Base-by-base conservation (phyloP, 495 filamentous ascomycete species). In the Hypoxylon subgilvum region DNA sequence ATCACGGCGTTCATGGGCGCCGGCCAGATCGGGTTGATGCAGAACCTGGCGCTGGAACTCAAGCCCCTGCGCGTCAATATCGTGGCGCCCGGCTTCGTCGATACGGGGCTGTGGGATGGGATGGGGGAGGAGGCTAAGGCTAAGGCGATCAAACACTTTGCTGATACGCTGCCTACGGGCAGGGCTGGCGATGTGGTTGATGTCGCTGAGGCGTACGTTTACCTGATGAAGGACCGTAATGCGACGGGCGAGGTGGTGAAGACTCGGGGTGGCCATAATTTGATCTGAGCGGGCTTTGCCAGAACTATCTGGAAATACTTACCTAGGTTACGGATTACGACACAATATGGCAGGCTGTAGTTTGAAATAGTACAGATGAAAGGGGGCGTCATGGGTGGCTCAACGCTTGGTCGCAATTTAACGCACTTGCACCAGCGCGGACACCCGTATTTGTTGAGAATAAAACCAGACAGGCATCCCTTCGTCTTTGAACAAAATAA, bases 161-260 rank as follows among this genome's bases (percentile, higher is more conserved):
- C 10, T 1, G 21, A 2, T 17, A 39, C 25, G 28, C 61, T 38
- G 35, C 65, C 80, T 19, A 81, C 78, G 2, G 77, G 78, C 6
- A 63, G 69, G 53, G 57, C 82, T 23, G 87, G 75, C 0, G 56
- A 50, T 57, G 74, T 79, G 8, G 79, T 81, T 63, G 84, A 88
- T 68, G 75, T 83, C 3, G 86, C 82, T 0, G 84, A 89, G 75
- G 77, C 81, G 27, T 89, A 88, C 73, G 31, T 87, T 34, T 88
- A 82, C 67, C 68, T 81, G 6, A 82, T 89, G 83, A 82, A 79
- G 66, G 84, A 89, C 36, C 17, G 49, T 9, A 69, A 69, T 47
- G 59, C 63, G 39, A 69, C 66, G 18, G 66, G 66, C 4, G 66
- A 69, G 52, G 25, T 57, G 14, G 55, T 69, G 19, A 52, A 61